A percentile compares a stretch with the other conserved stretches of the same genome.
These are phyloP conservation scores for Vitis cinerea DNA, from an alignment of 164 flowering plant species.

Conservation along the genomic window DNA sequence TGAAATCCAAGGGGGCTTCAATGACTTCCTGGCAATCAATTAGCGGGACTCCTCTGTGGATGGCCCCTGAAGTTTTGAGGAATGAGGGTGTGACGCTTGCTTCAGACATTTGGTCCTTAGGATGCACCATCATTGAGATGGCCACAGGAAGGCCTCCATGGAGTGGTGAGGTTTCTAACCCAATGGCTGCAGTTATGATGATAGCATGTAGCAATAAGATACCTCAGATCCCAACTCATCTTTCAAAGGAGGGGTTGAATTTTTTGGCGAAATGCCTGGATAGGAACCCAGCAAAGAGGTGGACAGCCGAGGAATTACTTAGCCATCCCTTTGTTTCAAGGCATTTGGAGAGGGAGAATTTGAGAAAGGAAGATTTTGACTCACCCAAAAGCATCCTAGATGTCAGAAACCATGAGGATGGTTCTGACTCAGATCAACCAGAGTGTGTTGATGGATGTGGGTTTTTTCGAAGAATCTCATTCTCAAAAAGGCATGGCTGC, in stretches of 20 bases:
- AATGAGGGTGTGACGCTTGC: slow-evolving; percentile 31
- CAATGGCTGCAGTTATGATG: slow-evolving; percentile 39
- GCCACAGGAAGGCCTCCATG: slow-evolving; percentile 60
- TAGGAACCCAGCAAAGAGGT: slow-evolving; percentile 42
- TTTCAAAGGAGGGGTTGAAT: slow-evolving; percentile 48
- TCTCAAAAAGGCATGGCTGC: slow-evolving; percentile 9
- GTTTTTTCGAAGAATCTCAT: slow-evolving; percentile 16
- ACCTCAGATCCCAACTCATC: slow-evolving; percentile 37
- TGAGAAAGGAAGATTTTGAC: neutral
- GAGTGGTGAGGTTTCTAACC: slow-evolving; percentile 26
- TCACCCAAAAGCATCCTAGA: slow-evolving; percentile 47
- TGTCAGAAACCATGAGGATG: slow-evolving; percentile 11
- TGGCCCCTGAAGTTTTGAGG: slow-evolving; percentile 67
- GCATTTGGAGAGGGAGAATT: neutral
- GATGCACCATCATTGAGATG: slow-evolving; percentile 69
- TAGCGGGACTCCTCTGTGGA: slow-evolving; percentile 66
- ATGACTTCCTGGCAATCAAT: slow-evolving; percentile 12
- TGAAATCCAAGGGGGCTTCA: neutral
- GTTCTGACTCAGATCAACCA: slow-evolving; percentile 16
- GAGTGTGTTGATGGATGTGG: slow-evolving; percentile 3
- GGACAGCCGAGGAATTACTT: slow-evolving; percentile 37
- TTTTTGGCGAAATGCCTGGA: slow-evolving; percentile 51
- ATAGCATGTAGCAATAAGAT: slow-evolving; percentile 36
- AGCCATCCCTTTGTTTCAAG: slow-evolving; percentile 48
- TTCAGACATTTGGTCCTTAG: slow-evolving; percentile 68